Conservation (phyloP, 106 monocot genomes). For the Dendrobium officinale region DNA sequence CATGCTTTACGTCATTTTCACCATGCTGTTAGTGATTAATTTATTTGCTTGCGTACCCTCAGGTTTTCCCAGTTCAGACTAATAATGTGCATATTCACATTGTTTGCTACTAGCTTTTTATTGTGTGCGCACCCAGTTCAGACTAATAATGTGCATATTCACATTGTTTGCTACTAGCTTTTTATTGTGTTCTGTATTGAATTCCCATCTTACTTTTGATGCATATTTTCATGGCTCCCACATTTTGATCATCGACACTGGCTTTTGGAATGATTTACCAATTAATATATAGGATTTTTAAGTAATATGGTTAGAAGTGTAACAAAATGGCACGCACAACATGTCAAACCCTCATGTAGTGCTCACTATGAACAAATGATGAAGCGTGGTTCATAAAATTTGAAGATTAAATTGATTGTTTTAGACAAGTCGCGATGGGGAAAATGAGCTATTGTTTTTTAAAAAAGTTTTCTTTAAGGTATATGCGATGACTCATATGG, state of each 20-base stretch:
- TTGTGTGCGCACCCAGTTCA: not conserved
- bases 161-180: not conserved
- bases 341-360: not conserved
- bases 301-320: not conserved
- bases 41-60: not conserved
- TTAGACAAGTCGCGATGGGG: not conserved
- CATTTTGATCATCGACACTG: not conserved
- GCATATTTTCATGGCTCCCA: not conserved
- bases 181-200: not conserved
- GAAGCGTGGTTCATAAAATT: not conserved
- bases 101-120: not conserved
- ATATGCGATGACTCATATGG: not conserved
- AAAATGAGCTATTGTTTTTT: not conserved
- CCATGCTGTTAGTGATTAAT: not conserved
- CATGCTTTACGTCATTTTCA: not conserved
- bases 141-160: not conserved
- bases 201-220: not conserved
- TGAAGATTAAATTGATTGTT: not conserved
- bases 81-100: not conserved
- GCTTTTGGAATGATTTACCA: not conserved
- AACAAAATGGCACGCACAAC: not conserved
- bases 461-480: not conserved
- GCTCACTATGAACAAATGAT: not conserved
- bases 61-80: too few relatives aligned
- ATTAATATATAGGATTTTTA: not conserved